These are phyloP conservation scores for Pseudozyma sp. DNA, from an alignment of 1,284 basidiomycete species.

Conservation along the genomic window DNA sequence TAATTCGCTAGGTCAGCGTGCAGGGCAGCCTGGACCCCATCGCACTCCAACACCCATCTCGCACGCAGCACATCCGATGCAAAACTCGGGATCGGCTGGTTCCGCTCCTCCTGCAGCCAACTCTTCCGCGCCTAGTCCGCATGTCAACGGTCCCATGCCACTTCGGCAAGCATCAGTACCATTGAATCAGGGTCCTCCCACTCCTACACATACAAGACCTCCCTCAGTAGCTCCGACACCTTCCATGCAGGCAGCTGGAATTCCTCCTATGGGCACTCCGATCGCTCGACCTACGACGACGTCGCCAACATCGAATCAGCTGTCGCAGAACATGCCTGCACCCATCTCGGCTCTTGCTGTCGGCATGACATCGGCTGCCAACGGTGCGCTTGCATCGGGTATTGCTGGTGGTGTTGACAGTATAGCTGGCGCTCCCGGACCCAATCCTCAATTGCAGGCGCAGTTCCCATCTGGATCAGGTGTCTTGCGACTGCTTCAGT, in stretches of 20 bases:
- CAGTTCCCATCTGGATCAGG: slow-evolving; percentile 37
- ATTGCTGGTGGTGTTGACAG: slow-evolving; percentile 9
- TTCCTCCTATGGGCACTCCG: slow-evolving; percentile 6
- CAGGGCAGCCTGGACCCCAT: slow-evolving; percentile 28
- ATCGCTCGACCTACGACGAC: slow-evolving; percentile 22
- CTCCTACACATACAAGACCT: slow-evolving; percentile 39
- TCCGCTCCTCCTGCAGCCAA: slow-evolving; percentile 16
- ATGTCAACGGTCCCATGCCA: slow-evolving; percentile 32
- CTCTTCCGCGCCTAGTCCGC: slow-evolving; percentile 26
- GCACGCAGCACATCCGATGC: slow-evolving; percentile 28
- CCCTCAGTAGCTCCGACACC: slow-evolving; percentile 42
- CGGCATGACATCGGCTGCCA: background rate
- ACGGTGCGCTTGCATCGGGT: slow-evolving; percentile 10
- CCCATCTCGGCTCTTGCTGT: background rate
- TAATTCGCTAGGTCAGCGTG: slow-evolving; percentile 21
- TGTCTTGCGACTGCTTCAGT: slow-evolving; percentile 49
- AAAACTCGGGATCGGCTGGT: slow-evolving; percentile 19
- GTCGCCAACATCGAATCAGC: slow-evolving; percentile 20
- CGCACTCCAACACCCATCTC: slow-evolving; percentile 31
- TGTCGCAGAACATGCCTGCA: slow-evolving; percentile 5
- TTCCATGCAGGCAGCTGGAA: slow-evolving; percentile 27
- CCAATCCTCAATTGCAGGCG: slow-evolving; percentile 44
- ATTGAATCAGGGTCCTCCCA: slow-evolving; percentile 37
- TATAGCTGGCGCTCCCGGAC: slow-evolving; percentile 28
- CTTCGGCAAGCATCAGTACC: slow-evolving; percentile 33